Base-by-base conservation (phyloP, 2,329 filamentous ascomycete species). In the Metarhizium anisopliae region DNA sequence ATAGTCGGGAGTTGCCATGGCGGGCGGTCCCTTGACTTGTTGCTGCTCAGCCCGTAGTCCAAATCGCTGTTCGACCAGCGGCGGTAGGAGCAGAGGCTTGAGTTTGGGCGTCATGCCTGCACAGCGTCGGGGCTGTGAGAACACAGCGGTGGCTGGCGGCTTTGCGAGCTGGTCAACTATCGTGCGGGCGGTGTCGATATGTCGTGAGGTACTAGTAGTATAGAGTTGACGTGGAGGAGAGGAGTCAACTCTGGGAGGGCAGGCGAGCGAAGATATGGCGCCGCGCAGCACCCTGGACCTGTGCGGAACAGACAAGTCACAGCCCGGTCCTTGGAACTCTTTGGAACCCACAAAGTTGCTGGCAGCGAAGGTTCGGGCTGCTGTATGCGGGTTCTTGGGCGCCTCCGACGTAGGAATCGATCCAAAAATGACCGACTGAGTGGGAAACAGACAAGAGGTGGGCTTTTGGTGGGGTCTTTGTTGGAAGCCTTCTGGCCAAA, bases 1-100 rank as follows among this genome's bases (percentile, higher is more conserved):
- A 29, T 69, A 67, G 38, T 68, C 67, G 58, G 64, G 62, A 54
- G 59, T 65, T 8, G 65, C 68, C 62, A 70, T 69, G 67, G 64
- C 61, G n/a, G 50, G 25, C 14, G 45, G 10, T 49, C 45, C 45
- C 14, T 49, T 49, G 30, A 51, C 32, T 13, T 25, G 29, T 51
- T 51, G 50, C 50, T 51, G 18, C 32, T 51, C 50, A 11, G 36
- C 13, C 25, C 20, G 45, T 6, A 11, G 20, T 30, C 10, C 45
- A 18, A 49, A 16, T 50, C 56, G 56, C 42, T 52, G 52, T 50
- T 50, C 52, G 4, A 55, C 47, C 56, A 53, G 32, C 56, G 55
- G 56, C 40, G 56, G 56, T 6, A 58, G 32, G 36, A 55, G 53
- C 32, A 58, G 54, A 45, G 56, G 56, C 42, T 58, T 58, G n/a